A percentile compares a stretch with the other conserved stretches of the same genome.
Conservation (phyloP, 495 filamentous ascomycete genomes). For the Clohesyomyces aquaticus region DNA sequence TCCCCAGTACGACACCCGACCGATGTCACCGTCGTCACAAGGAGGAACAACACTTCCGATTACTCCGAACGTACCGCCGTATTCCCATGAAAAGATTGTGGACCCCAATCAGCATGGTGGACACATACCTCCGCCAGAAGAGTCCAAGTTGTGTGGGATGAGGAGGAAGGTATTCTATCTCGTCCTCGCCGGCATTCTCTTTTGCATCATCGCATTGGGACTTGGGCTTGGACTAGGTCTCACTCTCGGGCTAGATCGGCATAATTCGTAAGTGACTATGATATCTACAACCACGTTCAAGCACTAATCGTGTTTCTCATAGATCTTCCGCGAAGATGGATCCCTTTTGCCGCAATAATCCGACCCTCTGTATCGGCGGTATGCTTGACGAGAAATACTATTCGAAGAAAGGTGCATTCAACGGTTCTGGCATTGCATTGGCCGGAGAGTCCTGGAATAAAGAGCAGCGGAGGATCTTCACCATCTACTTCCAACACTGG, state of each 20-base stretch:
- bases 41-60: background rate
- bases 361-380: slow-evolving; percentile 35
- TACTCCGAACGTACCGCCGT: background rate
- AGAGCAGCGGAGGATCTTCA: slow-evolving; percentile 40
- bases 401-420: slow-evolving; percentile 46
- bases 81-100: background rate
- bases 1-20: background rate
- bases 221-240: background rate
- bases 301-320: background rate
- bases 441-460: slow-evolving; percentile 45
- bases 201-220: background rate
- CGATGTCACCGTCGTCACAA: background rate
- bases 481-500: slow-evolving; percentile 48
- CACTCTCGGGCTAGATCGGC: background rate
- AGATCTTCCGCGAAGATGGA: background rate
- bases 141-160: background rate
- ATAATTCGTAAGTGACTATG: background rate
- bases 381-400: slow-evolving; percentile 30
- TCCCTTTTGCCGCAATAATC: slow-evolving; percentile 14
- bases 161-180: background rate
- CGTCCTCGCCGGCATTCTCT: background rate
- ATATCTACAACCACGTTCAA: background rate
- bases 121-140: background rate
- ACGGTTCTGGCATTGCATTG: slow-evolving; percentile 47
- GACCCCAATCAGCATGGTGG: background rate